These are phyloP conservation scores for Coniferiporia weirii DNA, from an alignment of 1,284 basidiomycete species.

Conservation along the genomic window DNA sequence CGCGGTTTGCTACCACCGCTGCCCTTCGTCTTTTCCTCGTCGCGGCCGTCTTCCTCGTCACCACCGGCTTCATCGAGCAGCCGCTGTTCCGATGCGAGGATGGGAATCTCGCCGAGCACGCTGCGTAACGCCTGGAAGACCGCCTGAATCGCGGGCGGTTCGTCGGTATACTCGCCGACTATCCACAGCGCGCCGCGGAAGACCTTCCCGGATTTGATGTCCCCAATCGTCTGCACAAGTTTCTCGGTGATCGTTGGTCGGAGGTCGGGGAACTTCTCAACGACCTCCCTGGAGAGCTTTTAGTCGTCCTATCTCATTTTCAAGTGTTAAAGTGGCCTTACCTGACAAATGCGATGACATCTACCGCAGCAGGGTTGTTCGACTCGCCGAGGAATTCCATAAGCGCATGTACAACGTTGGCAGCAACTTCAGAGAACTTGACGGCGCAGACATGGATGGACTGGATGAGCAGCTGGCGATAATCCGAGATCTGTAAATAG, in stretches of 20 bases:
- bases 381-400: conserved; percentile 99
- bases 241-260: conserved; percentile 84
- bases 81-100: conserved; percentile 85
- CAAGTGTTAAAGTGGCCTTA: conserved; percentile 23
- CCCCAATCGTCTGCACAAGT: conserved; percentile 77
- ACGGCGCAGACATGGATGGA: conserved; percentile 96
- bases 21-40: conserved; percentile 38
- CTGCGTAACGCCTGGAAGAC: conserved; percentile 82
- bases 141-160: conserved; percentile 54
- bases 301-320: not conserved
- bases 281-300: conserved; percentile 67
- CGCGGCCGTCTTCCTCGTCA: conserved; percentile 43
- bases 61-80: conserved; percentile 71
- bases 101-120: conserved; percentile 94
- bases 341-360: conserved; percentile 95
- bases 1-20: conserved; percentile 38
- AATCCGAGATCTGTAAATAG: conserved; percentile 75
- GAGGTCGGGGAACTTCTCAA: conserved; percentile 94
- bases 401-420: conserved; percentile 92
- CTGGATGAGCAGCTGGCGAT: conserved; percentile 95
- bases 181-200: conserved; percentile 98
- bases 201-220: conserved; percentile 97
- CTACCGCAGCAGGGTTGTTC: conserved; percentile 91
- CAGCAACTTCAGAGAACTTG: conserved; percentile 97
- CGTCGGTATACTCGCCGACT: conserved; percentile 89